Evolutionary conservation across 179 eudicot genomes (phyloP).

Genomic region (Beta lomatogona): DNA sequence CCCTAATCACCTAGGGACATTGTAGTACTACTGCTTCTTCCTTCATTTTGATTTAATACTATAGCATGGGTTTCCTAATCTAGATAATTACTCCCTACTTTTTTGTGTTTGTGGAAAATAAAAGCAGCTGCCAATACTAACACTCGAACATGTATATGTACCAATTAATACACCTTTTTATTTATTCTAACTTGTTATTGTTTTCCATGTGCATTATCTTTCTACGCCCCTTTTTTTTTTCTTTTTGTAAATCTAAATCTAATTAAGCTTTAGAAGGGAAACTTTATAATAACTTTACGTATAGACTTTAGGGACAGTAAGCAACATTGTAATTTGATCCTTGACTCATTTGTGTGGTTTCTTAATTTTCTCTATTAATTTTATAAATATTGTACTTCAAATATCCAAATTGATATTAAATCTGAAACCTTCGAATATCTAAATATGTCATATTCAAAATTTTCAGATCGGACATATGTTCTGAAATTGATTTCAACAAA

Average conservation of each 20-base stretch:
- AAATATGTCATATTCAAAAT: no score
- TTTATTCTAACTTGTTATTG: neutral
- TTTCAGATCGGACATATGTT: no score
- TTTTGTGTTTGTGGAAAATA: conserved; percentile 23
- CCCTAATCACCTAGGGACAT: conserved; percentile 6
- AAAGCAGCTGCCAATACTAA: conserved; percentile 22
- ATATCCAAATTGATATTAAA: no score
- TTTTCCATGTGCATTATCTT: conserved; percentile 32
- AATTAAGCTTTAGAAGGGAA: neutral
- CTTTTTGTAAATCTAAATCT: neutral
- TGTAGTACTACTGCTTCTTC: neutral
- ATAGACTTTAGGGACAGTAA: neutral
- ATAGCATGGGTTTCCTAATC: conserved; percentile 21
- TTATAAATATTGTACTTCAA: no score
- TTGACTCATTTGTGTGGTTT: no score
- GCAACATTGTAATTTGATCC: neutral
- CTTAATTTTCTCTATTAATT: no score
- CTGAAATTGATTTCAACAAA: no score
- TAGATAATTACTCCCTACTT: conserved; percentile 16
- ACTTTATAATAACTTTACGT: neutral
- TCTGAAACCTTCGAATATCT: no score
- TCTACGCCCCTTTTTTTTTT: neutral
- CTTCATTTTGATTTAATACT: conserved; percentile 5
- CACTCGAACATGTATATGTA: conserved; percentile 13
- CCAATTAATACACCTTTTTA: conserved; percentile 8